Conservation (phyloP, 169 alveolate genomes). For the Blepharisma undulans region DNA sequence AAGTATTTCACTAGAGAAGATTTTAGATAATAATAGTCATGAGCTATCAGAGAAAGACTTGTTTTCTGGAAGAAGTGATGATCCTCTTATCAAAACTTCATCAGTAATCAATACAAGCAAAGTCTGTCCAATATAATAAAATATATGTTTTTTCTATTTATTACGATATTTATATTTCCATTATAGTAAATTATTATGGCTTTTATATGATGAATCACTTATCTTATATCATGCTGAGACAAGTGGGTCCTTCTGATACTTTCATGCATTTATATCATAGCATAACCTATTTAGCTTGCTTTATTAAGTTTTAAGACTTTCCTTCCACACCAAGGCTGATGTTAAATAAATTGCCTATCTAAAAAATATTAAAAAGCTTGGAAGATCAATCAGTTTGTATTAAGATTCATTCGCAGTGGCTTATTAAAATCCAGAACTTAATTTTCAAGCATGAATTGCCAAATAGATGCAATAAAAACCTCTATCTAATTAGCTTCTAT, state of each 20-base stretch:
- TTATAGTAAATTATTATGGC: background rate
- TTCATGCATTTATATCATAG: background rate
- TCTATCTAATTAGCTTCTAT: background rate
- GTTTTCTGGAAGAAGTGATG: background rate
- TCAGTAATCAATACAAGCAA: background rate
- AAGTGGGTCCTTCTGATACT: background rate
- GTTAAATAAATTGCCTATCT: background rate
- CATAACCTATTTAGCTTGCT: background rate
- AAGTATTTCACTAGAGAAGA: background rate
- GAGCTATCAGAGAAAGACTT: background rate
- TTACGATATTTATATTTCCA: background rate
- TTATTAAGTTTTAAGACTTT: background rate
- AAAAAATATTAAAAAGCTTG: background rate
- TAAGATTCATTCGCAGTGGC: too few species aligned
- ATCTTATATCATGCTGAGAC: background rate
- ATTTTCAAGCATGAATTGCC: background rate
- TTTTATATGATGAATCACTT: background rate
- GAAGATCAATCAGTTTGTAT: background rate
- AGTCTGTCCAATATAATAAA: background rate
- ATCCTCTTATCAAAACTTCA: background rate
- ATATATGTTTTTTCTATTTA: background rate
- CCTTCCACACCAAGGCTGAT: background rate
- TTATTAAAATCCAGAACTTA: too few species aligned
- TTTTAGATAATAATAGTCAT: background rate
- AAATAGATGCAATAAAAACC: background rate